These are phyloP conservation scores for Wallemia hederae DNA, from an alignment of 1,284 basidiomycete genomes.

Conservation along the genomic window DNA sequence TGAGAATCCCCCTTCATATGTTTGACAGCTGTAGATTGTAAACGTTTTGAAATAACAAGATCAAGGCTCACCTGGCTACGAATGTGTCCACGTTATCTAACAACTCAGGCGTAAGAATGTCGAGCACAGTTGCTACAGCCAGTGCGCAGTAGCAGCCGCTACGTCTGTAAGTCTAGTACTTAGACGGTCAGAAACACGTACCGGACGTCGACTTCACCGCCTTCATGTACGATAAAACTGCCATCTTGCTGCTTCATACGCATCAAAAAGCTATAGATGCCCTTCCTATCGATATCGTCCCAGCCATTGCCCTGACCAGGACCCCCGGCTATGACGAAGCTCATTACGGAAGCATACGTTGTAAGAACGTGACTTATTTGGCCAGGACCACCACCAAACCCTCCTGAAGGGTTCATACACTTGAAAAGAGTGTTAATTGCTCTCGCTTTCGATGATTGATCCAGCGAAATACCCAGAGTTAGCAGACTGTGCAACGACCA, in stretches of 20 bases:
- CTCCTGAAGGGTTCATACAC: conserved; percentile 52
- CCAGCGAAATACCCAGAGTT: conserved; percentile 41
- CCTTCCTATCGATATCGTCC: conserved; percentile 47
- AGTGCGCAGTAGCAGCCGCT: conserved; percentile 46
- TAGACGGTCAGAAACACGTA: conserved; percentile 15
- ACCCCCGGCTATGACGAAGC: conserved; percentile 51
- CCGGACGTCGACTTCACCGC: conserved; percentile 83
- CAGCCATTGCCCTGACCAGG: conserved; percentile 39
- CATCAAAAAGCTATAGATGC: conserved; percentile 69
- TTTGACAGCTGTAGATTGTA: conserved; percentile 43
- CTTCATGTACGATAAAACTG: conserved; percentile 61
- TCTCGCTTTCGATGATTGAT: conserved; percentile 38
- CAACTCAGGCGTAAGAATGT: conserved; percentile 66
- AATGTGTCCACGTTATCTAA: conserved; percentile 24
- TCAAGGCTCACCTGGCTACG: conserved; percentile 14
- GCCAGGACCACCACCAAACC: conserved; percentile 70
- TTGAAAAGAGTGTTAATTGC: conserved; percentile 45
- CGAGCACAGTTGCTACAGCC: conserved; percentile 34
- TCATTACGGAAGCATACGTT: conserved; percentile 63
- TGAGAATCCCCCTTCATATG: conserved; percentile 89
- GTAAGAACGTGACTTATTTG: conserved; percentile 67
- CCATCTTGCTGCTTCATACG: conserved; percentile 79
- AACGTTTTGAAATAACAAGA: neutral
- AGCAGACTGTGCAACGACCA: conserved; percentile 65
- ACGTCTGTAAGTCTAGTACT: conserved; percentile 10